phyloP scores from a whole-genome alignment of 1,284 basidiomycete species.

The Trametes pubescens region DNA sequence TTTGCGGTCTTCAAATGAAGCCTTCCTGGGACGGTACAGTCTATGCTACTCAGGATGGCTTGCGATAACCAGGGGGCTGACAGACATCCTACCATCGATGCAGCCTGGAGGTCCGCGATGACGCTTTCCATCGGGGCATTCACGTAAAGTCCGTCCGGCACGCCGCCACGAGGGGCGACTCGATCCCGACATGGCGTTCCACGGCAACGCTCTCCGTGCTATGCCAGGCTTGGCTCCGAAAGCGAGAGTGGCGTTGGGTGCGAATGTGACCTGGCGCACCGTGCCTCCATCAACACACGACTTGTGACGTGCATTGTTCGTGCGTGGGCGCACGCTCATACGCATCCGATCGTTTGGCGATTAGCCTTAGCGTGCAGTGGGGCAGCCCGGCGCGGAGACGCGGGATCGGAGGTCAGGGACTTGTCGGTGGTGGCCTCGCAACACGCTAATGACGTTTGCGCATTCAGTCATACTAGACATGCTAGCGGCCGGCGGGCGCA shows the following conservation, averaged over 20 bases:
- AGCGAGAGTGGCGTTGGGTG: not conserved
- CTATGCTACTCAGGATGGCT: slow-evolving; percentile 12
- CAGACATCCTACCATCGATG: slow-evolving; percentile 3
- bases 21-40: not conserved
- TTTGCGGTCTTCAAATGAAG: not conserved
- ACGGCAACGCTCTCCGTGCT: slow-evolving; percentile 3
- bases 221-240: slow-evolving; percentile 6
- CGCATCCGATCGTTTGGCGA: not conserved
- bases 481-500: not conserved
- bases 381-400: not conserved
- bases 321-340: not conserved
- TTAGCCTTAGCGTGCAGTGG: not conserved
- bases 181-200: slow-evolving; percentile 4
- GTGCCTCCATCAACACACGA: slow-evolving; percentile 12
- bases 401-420: not conserved
- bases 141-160: slow-evolving; percentile 11
- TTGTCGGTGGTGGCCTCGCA: not conserved
- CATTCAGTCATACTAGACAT: not conserved
- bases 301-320: not conserved
- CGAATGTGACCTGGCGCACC: slow-evolving; percentile 4
- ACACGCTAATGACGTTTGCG: not conserved
- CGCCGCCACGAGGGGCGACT: slow-evolving; percentile 6
- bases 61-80: slow-evolving; percentile 2
- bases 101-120: not conserved
- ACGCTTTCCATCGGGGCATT: slow-evolving; percentile 2